Evolutionary conservation across 768 basidiomycete genomes (phyloP).

Genomic region (Pleurotus sapidus): DNA sequence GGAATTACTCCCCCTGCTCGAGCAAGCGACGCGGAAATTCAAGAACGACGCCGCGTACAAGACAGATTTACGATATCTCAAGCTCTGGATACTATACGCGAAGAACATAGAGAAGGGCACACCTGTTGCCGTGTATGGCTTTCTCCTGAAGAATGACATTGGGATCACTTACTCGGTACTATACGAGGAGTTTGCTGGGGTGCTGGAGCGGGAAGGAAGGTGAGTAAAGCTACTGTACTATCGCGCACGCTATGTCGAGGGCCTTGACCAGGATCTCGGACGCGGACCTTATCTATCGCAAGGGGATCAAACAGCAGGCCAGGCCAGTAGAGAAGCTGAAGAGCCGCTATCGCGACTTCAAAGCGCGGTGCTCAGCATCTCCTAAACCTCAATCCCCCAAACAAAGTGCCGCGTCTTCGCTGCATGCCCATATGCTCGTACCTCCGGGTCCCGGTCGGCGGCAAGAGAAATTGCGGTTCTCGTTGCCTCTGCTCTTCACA

Average conservation of each 20-base stretch:
- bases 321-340: constrained; percentile 85
- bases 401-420: constrained; percentile 32
- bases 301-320: constrained; percentile 79
- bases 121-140: constrained; percentile 70
- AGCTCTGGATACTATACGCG: constrained; percentile 89
- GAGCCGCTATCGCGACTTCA: constrained; percentile 77
- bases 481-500: constrained; percentile 71
- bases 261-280: constrained; percentile 53
- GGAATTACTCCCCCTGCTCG: constrained; percentile 77
- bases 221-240: constrained; percentile 35
- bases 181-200: constrained; percentile 88
- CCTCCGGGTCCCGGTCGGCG: constrained; percentile 68
- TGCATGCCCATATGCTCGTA: constrained; percentile 73
- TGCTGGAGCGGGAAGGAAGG: constrained; percentile 76
- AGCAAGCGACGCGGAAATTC: constrained; percentile 81
- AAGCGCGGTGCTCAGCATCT: constrained; percentile 49
- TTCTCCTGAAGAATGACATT: constrained; percentile 69
- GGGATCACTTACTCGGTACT: constrained; percentile 75
- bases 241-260: background rate
- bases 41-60: constrained; percentile 81
- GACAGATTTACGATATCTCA: constrained; percentile 86
- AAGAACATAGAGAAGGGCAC: constrained; percentile 70
- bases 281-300: constrained; percentile 78
- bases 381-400: constrained; percentile 20
- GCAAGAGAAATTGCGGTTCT: constrained; percentile 68